These are phyloP conservation scores for Pseudogymnoascus sp. DNA, from an alignment of 2,329 filamentous ascomycete species.

Conservation along the genomic window DNA sequence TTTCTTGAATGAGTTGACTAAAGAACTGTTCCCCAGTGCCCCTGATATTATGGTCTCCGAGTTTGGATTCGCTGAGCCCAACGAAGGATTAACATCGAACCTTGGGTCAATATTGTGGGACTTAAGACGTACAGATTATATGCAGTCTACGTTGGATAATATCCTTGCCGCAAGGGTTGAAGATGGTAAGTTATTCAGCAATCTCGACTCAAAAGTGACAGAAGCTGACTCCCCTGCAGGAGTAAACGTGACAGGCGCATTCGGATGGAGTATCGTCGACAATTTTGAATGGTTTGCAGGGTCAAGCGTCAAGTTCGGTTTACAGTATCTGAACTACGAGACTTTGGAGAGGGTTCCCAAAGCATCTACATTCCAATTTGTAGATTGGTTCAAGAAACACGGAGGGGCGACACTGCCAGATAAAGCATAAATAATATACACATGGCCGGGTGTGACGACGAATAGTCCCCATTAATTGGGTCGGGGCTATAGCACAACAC, in stretches of 20 bases:
- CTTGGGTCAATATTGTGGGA: slow-evolving; percentile 32
- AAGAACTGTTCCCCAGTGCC: slow-evolving; percentile 34
- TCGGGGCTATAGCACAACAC: background rate
- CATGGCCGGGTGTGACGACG: background rate
- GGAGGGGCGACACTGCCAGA: background rate
- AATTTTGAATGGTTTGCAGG: slow-evolving; percentile 34
- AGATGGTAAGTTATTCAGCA: slow-evolving; percentile 21
- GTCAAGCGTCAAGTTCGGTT: slow-evolving; percentile 30
- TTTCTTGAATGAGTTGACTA: slow-evolving; percentile 36
- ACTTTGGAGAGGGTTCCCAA: slow-evolving; percentile 34
- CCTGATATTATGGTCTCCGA: slow-evolving; percentile 34
- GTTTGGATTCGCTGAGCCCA: slow-evolving; percentile 36
- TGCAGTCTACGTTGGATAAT: slow-evolving; percentile 35
- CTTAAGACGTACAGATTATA: slow-evolving; percentile 33
- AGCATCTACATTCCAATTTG: slow-evolving; percentile 34
- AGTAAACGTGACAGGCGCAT: slow-evolving; percentile 35
- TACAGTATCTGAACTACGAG: slow-evolving; percentile 37
- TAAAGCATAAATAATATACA: background rate
- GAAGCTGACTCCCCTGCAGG: background rate
- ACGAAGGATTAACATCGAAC: slow-evolving; percentile 26
- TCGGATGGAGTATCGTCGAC: slow-evolving; percentile 34
- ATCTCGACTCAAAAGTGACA: background rate
- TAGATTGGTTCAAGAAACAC: slow-evolving; percentile 33
- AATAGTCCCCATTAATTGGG: background rate
- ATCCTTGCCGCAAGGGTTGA: slow-evolving; percentile 31